Base-by-base conservation (phyloP, 2,329 filamentous ascomycete species). In the Monosporascus cannonballus region DNA sequence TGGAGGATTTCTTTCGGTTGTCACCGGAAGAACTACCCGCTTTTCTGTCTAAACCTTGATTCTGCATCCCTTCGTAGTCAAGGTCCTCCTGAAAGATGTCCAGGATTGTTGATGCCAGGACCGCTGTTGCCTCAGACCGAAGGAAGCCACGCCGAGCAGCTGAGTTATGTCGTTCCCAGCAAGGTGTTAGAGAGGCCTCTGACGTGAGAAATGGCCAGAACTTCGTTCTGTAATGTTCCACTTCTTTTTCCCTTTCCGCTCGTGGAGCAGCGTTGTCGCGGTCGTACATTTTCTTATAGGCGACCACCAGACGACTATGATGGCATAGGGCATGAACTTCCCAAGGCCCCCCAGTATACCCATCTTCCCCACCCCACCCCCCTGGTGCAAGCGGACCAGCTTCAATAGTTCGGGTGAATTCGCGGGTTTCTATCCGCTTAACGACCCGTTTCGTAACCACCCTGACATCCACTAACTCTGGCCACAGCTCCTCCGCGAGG, bases 301-400 rank as follows among this genome's bases (percentile, higher is more conserved):
- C 45, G 17, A 51, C 51, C 18, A 57, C 30, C 18, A 57, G 39
- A 17, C 49, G 55, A 18, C 50, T 55, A 9, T 57, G 48, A 15
- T 55, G 51, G 24, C 55, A 57, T 2, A 57, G 53, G 3, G 53
- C 55, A 17, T 57, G 46, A 25, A 57, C 39, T 30, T 56, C 54
- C 54, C 54, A 56, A 17, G 54, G 54, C 7, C 51, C 54, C 37
- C 22, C 44, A 14, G 49, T 54, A 11, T 20, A 25, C 7, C 47
- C 47, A 25, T 50, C 50, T 27, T 50, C 39, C 4, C 45, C 45
- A n/a, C n/a, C n/a, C n/a, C n/a, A n/a, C n/a, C n/a, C n/a, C n/a
- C n/a, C n/a, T 37, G 6, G 46, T 14, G 45, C 24, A 27, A 42
- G 47, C n/a, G 41, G 51, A 37, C 54, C 51, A 18, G 54, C 49